Conservation (phyloP, 768 basidiomycete genomes). For the Tylopilus subfusipes region DNA sequence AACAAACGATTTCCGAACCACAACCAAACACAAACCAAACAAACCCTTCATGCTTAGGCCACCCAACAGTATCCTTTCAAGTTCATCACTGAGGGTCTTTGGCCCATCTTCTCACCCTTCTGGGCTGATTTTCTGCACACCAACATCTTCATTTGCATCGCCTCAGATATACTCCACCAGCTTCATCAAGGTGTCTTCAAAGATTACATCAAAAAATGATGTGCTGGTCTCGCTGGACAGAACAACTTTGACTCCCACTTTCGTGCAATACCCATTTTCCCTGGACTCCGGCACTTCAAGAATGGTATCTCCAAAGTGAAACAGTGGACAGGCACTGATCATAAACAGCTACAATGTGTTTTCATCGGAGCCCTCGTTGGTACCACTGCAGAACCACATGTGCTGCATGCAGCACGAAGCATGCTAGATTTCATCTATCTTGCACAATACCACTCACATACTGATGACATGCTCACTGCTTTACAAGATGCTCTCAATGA, state of each 20-base stretch:
- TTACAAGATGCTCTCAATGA: neutral
- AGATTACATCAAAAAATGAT: slow-evolving; percentile 5
- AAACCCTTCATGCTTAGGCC: neutral
- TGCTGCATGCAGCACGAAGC: no score
- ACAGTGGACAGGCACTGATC: neutral
- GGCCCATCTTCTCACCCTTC: neutral
- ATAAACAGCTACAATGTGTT: neutral
- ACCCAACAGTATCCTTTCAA: neutral
- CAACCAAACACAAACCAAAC: neutral
- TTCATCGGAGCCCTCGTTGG: neutral
- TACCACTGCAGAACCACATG: neutral
- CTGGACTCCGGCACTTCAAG: neutral
- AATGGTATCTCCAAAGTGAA: neutral
- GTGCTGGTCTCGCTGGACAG: neutral
- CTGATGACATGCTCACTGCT: neutral
- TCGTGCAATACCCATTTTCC: neutral
- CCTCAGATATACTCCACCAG: neutral
- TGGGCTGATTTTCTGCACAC: neutral
- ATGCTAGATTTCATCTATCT: neutral
- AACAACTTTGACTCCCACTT: neutral
- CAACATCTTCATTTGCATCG: neutral
- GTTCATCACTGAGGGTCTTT: neutral
- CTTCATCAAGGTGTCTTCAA: neutral
- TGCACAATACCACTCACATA: neutral
- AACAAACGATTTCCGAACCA: neutral